Conservation (phyloP, 805 yeast species). For the Yarrowia bubula region DNA sequence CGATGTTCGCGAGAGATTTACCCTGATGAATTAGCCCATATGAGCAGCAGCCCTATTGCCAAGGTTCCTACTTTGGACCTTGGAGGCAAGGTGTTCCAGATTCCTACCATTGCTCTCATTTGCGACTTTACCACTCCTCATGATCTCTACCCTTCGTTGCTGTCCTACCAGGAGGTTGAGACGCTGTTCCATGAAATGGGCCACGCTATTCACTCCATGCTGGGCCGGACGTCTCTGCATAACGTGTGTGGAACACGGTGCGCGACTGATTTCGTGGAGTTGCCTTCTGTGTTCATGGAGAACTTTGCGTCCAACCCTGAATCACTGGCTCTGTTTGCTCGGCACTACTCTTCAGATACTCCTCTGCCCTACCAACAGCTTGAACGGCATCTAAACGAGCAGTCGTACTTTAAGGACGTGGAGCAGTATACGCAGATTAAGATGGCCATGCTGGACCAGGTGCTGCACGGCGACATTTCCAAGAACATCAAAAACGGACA, state of each 20-base stretch:
- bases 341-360: constrained; percentile 65
- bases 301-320: constrained; percentile 80
- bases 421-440: constrained; percentile 85
- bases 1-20: constrained; percentile 81
- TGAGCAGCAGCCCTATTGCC: background rate
- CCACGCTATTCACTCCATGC: constrained; percentile 97
- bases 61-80: constrained; percentile 18
- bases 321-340: constrained; percentile 70
- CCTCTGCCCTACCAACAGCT: constrained; percentile 53
- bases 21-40: constrained; percentile 31
- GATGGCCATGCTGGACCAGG: constrained; percentile 86
- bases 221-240: constrained; percentile 86
- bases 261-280: constrained; percentile 92
- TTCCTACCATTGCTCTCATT: constrained; percentile 85
- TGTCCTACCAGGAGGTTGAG: constrained; percentile 78
- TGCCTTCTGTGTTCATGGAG: constrained; percentile 96
- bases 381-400: constrained; percentile 51
- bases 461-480: constrained; percentile 53
- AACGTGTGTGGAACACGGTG: constrained; percentile 94
- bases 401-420: constrained; percentile 56
- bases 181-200: constrained; percentile 99
- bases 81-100: constrained; percentile 58
- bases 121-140: constrained; percentile 66
- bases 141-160: constrained; percentile 47
- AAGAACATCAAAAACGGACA: constrained; percentile 30